These are phyloP conservation scores for Phytophthora brassicae DNA, from an alignment of 352 stramenopile species.

Conservation along the genomic window DNA sequence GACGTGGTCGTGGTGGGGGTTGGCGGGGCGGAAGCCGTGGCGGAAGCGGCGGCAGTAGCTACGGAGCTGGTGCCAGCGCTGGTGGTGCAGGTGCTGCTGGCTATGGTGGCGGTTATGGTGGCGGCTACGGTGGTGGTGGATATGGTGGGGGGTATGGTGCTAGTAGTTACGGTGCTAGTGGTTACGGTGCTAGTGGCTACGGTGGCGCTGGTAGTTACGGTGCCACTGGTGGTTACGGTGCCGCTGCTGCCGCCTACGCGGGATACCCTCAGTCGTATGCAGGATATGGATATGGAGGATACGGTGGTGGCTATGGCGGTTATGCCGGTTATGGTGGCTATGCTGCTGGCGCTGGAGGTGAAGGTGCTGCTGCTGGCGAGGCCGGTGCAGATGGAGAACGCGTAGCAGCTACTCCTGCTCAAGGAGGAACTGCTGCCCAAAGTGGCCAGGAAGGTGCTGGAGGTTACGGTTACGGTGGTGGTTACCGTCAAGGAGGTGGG, in stretches of 20 bases:
- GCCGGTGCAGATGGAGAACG: conserved; percentile 33
- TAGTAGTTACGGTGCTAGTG: conserved; percentile 38
- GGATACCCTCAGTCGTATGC: conserved; percentile 42
- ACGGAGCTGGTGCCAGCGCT: too few relatives aligned
- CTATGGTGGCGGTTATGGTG: conserved; percentile 28
- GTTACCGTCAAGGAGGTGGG: conserved; percentile 66
- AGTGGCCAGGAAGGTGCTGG: conserved; percentile 12
- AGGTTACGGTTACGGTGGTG: conserved; percentile 39
- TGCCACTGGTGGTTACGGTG: conserved; percentile 29
- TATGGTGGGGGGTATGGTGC: conserved; percentile 31
- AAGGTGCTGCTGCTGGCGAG: conserved; percentile 27
- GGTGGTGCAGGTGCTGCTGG: conserved; percentile 30
- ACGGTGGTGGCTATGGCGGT: conserved; percentile 42
- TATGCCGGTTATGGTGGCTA: conserved; percentile 38
- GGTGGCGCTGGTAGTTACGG: conserved; percentile 34
- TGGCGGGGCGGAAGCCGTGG: conserved; percentile 31
- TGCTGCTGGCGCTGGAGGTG: conserved; percentile 26
- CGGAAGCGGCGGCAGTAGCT: too few relatives aligned
- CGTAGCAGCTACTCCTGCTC: conserved; percentile 22
- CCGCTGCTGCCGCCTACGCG: conserved; percentile 32
- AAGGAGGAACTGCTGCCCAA: conserved; percentile 18
- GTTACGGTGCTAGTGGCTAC: conserved; percentile 36
- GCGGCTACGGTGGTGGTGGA: conserved; percentile 30
- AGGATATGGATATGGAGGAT: conserved; percentile 47
- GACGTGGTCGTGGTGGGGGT: conserved; percentile 32